Evolutionary conservation across 345 rosid species (phyloP).

Genomic region (Anacardium occidentale): DNA sequence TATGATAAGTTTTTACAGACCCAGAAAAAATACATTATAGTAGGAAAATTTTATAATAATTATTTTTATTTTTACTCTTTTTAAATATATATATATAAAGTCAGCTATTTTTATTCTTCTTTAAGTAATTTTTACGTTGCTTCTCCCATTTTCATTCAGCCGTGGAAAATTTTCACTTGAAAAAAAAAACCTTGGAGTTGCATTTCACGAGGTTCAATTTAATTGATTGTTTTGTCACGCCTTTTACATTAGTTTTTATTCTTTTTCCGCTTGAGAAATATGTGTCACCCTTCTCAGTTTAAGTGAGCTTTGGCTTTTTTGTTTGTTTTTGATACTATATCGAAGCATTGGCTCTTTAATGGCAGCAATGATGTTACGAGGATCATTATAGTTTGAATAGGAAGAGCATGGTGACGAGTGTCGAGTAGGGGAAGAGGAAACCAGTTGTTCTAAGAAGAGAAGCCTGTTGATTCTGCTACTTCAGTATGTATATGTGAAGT

Average conservation of each 20-base stretch:
- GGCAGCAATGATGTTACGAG: too few relatives aligned
- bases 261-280: conserved; percentile 48
- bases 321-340: not conserved
- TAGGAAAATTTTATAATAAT: too few relatives aligned
- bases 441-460: conserved; percentile 33
- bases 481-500: conserved; percentile 40
- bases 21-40: too few relatives aligned
- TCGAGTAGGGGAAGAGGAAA: conserved; percentile 25
- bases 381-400: conserved; percentile 19
- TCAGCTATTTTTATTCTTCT: conserved; percentile 5
- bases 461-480: conserved; percentile 48
- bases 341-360: not conserved
- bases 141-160: conserved; percentile 44
- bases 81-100: too few relatives aligned
- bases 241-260: not conserved
- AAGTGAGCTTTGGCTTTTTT: conserved; percentile 37
- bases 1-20: too few relatives aligned
- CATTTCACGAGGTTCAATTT: conserved; percentile 36
- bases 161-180: conserved; percentile 51
- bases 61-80: too few relatives aligned
- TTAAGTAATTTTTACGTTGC: conserved; percentile 44
- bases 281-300: conserved; percentile 45
- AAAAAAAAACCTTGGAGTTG: conserved; percentile 29
- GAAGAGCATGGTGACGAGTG: conserved; percentile 27
- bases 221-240: not conserved